Base-by-base conservation (phyloP, 352 stramenopile genomes). In the Phytophthora megakarya region DNA sequence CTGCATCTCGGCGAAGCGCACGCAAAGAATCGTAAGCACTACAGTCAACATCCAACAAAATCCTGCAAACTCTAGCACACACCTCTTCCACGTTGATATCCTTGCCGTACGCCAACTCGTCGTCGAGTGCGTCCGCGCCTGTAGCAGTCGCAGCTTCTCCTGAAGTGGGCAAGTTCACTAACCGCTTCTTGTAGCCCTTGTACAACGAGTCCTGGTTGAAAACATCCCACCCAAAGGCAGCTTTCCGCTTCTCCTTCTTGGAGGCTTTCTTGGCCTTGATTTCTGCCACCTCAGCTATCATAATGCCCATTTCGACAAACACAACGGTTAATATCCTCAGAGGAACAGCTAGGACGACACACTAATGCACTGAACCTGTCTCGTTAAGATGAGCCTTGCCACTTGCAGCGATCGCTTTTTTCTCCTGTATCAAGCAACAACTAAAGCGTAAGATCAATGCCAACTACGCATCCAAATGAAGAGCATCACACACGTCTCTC, bases 191-290 rank as follows among this genome's bases (percentile, higher is more conserved):
- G 76, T 94, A 94, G 19, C 72, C 83, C 56, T 91, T 92, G 62
- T 89, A 94, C 16, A 94, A 65, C 25, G 85, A 90, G 46, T 94
- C 83, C 72, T 90, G 83, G 51, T 94, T 94, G 55, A 94, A 94
- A 6, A 89, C 85, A 50, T 94, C 85, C 85, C 85, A 94, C 22
- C 85, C 85, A 45, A 94, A 94, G 1, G 85, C 85, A 11, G 85
- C 83, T 61, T 90, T 88, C 47, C 81, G 72, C 67, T 94, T 94
- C 39, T 85, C 76, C 60, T 94, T 94, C 65, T 91, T 88, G 11
- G 55, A 61, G 12, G 70, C 65, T 39, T 90, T 92, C 67, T 90
- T 92, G 3, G 72, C 55, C 38, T 91, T 92, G 9, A 61, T 37
- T 16, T 77, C 69, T 8, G 81, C 83, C 9, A 80, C 70, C 28